A percentile compares a stretch with the other conserved stretches of the same genome.
Conservation (phyloP, 257 asterid species). For the Lithospermum erythrorhizon region DNA sequence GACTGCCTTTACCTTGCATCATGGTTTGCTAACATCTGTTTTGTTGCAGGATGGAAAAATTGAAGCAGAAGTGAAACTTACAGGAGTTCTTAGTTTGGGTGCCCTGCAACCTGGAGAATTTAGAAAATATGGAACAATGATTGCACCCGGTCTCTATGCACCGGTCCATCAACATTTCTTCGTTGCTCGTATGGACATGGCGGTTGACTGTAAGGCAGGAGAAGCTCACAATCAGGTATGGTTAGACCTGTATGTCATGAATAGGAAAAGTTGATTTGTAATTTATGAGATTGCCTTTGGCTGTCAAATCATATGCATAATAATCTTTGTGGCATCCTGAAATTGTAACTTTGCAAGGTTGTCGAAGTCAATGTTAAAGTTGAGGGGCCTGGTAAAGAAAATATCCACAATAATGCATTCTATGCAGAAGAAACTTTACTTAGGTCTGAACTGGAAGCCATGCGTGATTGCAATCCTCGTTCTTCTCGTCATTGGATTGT, state of each 20-base stretch:
- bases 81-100: slow-evolving; percentile 92
- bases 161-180: slow-evolving; percentile 98
- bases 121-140: slow-evolving; percentile 86
- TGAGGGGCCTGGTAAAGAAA: slow-evolving; percentile 83
- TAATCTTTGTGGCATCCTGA: background rate
- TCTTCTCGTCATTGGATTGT: slow-evolving; percentile 97
- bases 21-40: background rate
- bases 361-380: slow-evolving; percentile 88
- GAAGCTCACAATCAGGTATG: slow-evolving; percentile 86
- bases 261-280: background rate
- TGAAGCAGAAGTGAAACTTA: slow-evolving; percentile 96
- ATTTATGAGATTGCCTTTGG: background rate
- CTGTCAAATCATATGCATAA: background rate
- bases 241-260: background rate
- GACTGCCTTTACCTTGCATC: background rate
- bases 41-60: slow-evolving; percentile 87
- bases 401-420: slow-evolving; percentile 86
- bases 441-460: slow-evolving; percentile 78
- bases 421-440: slow-evolving; percentile 88
- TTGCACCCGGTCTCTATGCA: slow-evolving; percentile 93
- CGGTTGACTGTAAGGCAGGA: slow-evolving; percentile 88
- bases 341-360: slow-evolving; percentile 33
- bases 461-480: slow-evolving; percentile 88
- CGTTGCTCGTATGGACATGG: slow-evolving; percentile 98
- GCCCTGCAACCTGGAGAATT: slow-evolving; percentile 81